Evolutionary conservation across 1,284 basidiomycete genomes (phyloP).

Genomic region (Uromyces viciae-fabae): DNA sequence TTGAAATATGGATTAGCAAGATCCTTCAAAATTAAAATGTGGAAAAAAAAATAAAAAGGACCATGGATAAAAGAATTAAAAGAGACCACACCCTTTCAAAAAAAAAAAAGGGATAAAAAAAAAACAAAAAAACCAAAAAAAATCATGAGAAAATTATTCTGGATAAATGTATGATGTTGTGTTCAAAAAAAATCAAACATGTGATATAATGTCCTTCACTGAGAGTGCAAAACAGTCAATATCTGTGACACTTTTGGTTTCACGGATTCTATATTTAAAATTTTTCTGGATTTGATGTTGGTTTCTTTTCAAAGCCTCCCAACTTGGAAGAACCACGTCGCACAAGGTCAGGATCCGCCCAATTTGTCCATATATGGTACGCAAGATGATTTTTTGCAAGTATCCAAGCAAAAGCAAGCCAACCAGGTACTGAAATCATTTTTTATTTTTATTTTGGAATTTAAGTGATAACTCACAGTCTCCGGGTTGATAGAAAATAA

Average conservation of each 20-base stretch:
- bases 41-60: background rate
- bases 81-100: background rate
- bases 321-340: background rate
- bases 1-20: no score
- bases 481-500: background rate
- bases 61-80: background rate
- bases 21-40: background rate
- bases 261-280: background rate
- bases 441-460: background rate
- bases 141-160: no score
- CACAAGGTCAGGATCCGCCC: background rate
- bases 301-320: background rate
- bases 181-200: background rate
- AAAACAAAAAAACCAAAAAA: no score
- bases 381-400: background rate
- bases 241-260: background rate
- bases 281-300: background rate
- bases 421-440: background rate
- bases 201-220: background rate
- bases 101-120: background rate
- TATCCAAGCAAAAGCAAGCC: background rate
- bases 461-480: background rate
- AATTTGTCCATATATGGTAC: background rate
- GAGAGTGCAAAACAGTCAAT: background rate
- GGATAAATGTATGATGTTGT: no score